These are phyloP conservation scores for Fraxinus nigra DNA, from an alignment of 305 asterid species.

Conservation along the genomic window DNA sequence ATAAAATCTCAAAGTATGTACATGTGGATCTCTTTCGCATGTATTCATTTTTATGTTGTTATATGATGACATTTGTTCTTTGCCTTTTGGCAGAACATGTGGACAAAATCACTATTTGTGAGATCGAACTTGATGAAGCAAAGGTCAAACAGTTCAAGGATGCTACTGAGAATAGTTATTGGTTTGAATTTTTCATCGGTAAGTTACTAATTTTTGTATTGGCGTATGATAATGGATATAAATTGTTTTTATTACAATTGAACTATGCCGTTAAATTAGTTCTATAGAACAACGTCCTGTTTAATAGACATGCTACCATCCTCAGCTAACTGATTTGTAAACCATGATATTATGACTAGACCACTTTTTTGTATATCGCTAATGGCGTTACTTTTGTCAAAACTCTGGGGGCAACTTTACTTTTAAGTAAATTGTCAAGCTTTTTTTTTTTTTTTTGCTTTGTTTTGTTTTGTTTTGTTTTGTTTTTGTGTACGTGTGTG, in stretches of 20 bases:
- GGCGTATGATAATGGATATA: slow-evolving; percentile 1
- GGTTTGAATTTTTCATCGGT: slow-evolving; percentile 73
- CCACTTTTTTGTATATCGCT: not conserved
- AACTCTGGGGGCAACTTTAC: not conserved
- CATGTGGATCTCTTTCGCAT: slow-evolving; percentile 21
- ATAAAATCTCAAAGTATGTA: slow-evolving; percentile 57
- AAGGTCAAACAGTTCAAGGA: slow-evolving; percentile 62
- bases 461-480: not conserved
- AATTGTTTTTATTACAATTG: not conserved
- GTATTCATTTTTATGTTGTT: not conserved
- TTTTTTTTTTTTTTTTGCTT: not conserved
- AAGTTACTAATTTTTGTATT: slow-evolving; percentile 14
- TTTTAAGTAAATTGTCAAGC: not conserved
- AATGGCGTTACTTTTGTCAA: not conserved
- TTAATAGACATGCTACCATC: not conserved
- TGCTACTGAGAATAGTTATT: slow-evolving; percentile 56
- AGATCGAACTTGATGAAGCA: slow-evolving; percentile 50
- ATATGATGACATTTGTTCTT: slow-evolving; percentile 7
- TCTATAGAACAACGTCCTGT: not conserved
- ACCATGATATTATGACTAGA: not conserved
- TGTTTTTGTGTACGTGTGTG: too few relatives aligned
- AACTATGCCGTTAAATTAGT: not conserved
- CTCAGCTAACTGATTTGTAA: not conserved
- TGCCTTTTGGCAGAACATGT: slow-evolving; percentile 42
- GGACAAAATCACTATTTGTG: slow-evolving; percentile 49